These are phyloP conservation scores for Kitagawia praeruptora DNA, from an alignment of 129 eudicot species.

Conservation along the genomic window DNA sequence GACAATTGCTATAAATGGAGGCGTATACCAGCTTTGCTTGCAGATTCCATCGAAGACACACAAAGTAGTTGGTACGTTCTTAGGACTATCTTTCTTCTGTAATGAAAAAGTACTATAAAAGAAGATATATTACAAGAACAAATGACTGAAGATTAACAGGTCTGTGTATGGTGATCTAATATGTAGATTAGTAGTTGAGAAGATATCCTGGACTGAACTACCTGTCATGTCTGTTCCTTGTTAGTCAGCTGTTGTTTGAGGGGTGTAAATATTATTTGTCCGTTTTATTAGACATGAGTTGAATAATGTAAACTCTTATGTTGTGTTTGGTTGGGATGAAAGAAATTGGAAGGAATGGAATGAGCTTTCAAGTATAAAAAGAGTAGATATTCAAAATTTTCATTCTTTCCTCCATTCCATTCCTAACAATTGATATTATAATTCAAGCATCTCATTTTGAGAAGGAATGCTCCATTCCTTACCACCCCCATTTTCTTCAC, in stretches of 20 bases:
- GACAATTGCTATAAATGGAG: conserved; percentile 91
- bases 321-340: too few species aligned
- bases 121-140: not conserved
- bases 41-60: conserved; percentile 67
- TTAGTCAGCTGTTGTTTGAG: not conserved
- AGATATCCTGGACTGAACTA: not conserved
- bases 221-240: not conserved
- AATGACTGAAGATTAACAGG: not conserved
- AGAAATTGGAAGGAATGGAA: too few species aligned
- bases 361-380: too few species aligned
- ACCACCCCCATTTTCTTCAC: too few species aligned
- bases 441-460: too few species aligned
- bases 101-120: not conserved
- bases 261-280: not conserved
- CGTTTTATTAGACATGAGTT: not conserved
- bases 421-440: too few species aligned
- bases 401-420: too few species aligned
- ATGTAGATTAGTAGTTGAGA: not conserved
- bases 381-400: too few species aligned
- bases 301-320: not conserved
- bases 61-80: conserved; percentile 61
- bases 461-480: too few species aligned
- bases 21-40: conserved; percentile 75
- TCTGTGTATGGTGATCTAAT: not conserved
- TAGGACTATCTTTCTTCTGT: not conserved